Percentiles rank a stretch among this genome's conserved stretches.
phyloP scores from a whole-genome alignment of 2,329 filamentous ascomycete genomes.

The Rhynchosporium secalis region DNA sequence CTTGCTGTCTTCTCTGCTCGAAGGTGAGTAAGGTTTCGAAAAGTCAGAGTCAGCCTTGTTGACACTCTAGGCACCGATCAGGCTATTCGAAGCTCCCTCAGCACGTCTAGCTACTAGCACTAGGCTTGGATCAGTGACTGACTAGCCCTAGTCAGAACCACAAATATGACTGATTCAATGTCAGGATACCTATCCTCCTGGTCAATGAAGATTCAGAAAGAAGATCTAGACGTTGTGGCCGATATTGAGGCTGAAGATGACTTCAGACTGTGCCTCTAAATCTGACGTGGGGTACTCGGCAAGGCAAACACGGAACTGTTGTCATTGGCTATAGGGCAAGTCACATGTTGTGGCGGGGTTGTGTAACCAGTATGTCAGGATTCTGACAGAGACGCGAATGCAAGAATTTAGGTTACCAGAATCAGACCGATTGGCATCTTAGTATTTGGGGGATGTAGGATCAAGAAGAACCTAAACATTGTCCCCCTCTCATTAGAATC shows the following conservation, averaged over 20 bases:
- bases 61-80: constrained; percentile 10
- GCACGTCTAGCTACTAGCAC: not conserved
- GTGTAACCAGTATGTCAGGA: not conserved
- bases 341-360: not conserved
- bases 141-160: not conserved
- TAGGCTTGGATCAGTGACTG: not conserved
- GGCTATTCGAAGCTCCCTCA: not conserved
- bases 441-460: too few species aligned
- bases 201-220: too few species aligned
- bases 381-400: not conserved
- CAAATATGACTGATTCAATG: not conserved
- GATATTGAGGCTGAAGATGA: not conserved
- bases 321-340: not conserved
- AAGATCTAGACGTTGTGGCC: not conserved
- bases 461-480: not conserved
- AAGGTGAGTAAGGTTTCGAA: not conserved
- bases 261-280: not conserved
- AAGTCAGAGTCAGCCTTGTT: constrained; percentile 5
- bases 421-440: not conserved
- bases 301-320: not conserved
- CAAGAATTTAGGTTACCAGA: not conserved
- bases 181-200: not conserved
- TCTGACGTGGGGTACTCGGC: too few species aligned
- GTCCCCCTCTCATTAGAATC: too few species aligned
- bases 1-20: not conserved